Evolutionary conservation across 2,329 filamentous ascomycete genomes (phyloP), one percentile per base, ranked within the genome.

Genomic region (Aspergillus flavus): DNA sequence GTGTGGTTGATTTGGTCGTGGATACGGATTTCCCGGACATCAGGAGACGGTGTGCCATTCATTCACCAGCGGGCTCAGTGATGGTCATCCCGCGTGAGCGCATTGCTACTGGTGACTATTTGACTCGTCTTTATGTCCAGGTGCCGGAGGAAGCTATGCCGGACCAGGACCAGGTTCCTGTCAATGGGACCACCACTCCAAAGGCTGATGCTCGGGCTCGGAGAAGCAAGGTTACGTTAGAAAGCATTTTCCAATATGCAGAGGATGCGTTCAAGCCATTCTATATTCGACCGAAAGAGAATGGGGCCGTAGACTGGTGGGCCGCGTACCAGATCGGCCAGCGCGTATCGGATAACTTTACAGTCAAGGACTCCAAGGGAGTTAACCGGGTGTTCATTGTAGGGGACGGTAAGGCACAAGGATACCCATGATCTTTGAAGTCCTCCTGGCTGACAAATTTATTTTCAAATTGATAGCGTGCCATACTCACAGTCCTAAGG

Each of bases 241-340:
- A 85, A 53, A 81, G 89, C 65, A 89, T 92, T 4, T 87, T 91
- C 66, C 82, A 82, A 12, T 86, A 86, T 3, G 89, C 89, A 3
- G 88, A 89, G 73, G 85, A 81, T 61, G 91, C 91, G 16, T 74
- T 92, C 28, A 80, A 85, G 54, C 89, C 90, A 1, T 92, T 91
- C 73, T 83, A 80, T 6, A 89, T 92, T 61, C 84, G 87, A 62
- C 91, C 89, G 0, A 78, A 78, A 56, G 65, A 69, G 19, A 67
- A 72, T 83, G 87, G 89, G 65, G 81, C 82, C 7, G 85, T 90
- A 1, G 88, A 91, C 70, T 92, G 90, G 90, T 93, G 87, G 78
- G 91, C 90, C 0, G 89, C 90, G 2, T 93, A 93, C 69, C 89
- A 90, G 52, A 91, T 93, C 65, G 89, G 90, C 10, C 90, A 93